phyloP scores from a whole-genome alignment of 1,284 basidiomycete species.

The Fomitopsis schrenkii region DNA sequence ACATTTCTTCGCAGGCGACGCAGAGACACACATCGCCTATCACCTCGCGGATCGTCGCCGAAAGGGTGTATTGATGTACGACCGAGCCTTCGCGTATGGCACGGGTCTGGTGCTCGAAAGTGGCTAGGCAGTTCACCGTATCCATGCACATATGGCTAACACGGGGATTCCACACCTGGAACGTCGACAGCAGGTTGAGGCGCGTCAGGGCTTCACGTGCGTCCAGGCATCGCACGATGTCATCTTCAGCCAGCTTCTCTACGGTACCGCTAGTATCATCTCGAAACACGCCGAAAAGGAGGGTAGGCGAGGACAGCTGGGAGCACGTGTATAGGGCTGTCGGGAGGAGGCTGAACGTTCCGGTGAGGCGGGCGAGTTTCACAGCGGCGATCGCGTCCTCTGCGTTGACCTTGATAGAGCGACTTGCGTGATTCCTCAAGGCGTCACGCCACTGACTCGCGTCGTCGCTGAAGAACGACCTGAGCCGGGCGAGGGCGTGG shows the following conservation, averaged over 20 bases:
- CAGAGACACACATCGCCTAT: not conserved
- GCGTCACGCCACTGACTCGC: not conserved
- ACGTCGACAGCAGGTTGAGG: not conserved
- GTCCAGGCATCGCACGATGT: not conserved
- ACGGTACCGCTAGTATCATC: not conserved
- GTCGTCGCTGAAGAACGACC: not conserved
- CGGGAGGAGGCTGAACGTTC: not conserved
- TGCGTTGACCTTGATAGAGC: not conserved
- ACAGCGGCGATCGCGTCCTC: not conserved
- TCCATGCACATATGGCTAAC: no score
- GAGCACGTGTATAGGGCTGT: slow-evolving; percentile 1
- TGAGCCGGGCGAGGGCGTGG: not conserved
- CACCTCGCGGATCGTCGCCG: not conserved
- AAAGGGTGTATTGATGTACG: no score
- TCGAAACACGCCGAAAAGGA: not conserved
- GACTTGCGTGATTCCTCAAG: not conserved
- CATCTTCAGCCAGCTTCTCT: not conserved
- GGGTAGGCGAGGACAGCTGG: not conserved
- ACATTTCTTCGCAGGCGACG: not conserved
- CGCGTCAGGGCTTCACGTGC: not conserved
- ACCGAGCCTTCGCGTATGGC: no score
- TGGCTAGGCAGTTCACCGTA: no score
- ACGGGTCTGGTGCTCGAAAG: no score
- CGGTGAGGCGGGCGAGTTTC: not conserved
- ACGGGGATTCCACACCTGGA: not conserved